Percentiles rank a stretch among this genome's conserved stretches.
Conservation (phyloP, 352 stramenopile species). For the Pythium aquatile region DNA sequence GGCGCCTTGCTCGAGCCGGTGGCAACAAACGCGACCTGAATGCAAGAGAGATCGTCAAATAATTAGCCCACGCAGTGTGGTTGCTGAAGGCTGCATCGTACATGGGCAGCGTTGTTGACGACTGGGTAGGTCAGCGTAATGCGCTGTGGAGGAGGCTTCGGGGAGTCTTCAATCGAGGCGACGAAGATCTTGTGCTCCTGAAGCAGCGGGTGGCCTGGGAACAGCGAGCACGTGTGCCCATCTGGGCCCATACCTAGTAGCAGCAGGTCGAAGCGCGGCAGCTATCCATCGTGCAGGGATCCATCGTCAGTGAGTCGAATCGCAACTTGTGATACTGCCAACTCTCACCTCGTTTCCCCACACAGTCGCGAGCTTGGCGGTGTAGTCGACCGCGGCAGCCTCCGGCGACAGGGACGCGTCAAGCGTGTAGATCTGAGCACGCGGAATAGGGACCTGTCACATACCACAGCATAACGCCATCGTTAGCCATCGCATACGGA, state of each 20-base stretch:
- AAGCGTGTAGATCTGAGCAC: slow-evolving; percentile 91
- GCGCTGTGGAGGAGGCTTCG: slow-evolving; percentile 95
- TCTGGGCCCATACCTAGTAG: slow-evolving; percentile 98
- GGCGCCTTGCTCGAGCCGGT: slow-evolving; percentile 88
- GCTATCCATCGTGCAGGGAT: slow-evolving; percentile 25
- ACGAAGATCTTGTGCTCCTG: slow-evolving; percentile 85
- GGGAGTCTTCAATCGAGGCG: slow-evolving; percentile 95
- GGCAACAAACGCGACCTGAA: slow-evolving; percentile 89
- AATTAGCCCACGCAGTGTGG: background rate
- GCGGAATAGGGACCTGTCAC: slow-evolving; percentile 67
- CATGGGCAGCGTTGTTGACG: slow-evolving; percentile 88
- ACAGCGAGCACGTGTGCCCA: slow-evolving; percentile 98
- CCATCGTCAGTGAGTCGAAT: background rate
- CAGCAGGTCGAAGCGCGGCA: slow-evolving; percentile 93
- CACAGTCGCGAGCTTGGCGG: slow-evolving; percentile 57
- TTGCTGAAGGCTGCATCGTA: slow-evolving; percentile 27
- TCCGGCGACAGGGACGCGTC: slow-evolving; percentile 71
- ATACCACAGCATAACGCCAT: background rate
- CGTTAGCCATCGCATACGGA: background rate
- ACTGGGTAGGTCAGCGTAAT: slow-evolving; percentile 97
- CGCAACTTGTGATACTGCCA: background rate
- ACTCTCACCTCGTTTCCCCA: slow-evolving; percentile 54
- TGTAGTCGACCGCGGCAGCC: slow-evolving; percentile 70
- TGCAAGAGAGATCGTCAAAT: slow-evolving; percentile 10
- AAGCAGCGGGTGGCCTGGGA: slow-evolving; percentile 94